Conservation (phyloP, 2,329 filamentous ascomycete species). For the Curvularia sp. region DNA sequence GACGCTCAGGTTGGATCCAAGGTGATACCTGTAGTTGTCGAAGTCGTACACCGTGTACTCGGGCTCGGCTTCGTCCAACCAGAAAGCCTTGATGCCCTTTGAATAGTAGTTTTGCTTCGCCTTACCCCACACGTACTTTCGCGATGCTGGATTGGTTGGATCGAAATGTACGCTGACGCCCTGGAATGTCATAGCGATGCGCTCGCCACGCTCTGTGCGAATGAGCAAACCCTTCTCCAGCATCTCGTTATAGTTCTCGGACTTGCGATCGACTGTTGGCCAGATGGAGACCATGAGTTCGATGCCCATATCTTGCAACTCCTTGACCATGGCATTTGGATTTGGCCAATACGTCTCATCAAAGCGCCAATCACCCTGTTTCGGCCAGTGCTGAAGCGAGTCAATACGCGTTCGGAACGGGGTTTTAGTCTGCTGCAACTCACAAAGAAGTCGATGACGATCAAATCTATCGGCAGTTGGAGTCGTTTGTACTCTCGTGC, state of each 20-base stretch:
- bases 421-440: not conserved
- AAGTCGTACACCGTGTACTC: slow-evolving; percentile 71
- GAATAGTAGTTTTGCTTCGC: slow-evolving; percentile 67
- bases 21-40: slow-evolving; percentile 68
- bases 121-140: slow-evolving; percentile 66
- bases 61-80: slow-evolving; percentile 73
- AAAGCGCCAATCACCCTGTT: slow-evolving; percentile 72
- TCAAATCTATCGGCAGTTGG: slow-evolving; percentile 66
- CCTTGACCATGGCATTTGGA: slow-evolving; percentile 68
- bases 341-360: slow-evolving; percentile 70
- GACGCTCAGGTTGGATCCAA: slow-evolving; percentile 61
- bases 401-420: not conserved
- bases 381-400: slow-evolving; percentile 61
- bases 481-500: slow-evolving; percentile 66
- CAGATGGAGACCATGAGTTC: slow-evolving; percentile 75
- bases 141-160: slow-evolving; percentile 66
- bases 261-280: slow-evolving; percentile 68
- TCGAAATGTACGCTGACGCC: slow-evolving; percentile 68
- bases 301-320: slow-evolving; percentile 64
- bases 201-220: slow-evolving; percentile 65
- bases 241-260: slow-evolving; percentile 69
- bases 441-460: slow-evolving; percentile 70
- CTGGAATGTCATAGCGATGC: slow-evolving; percentile 65
- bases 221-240: slow-evolving; percentile 66
- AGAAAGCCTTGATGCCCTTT: slow-evolving; percentile 69